Conservation (phyloP, 805 yeast genomes). For the Myxozyma geophila region DNA sequence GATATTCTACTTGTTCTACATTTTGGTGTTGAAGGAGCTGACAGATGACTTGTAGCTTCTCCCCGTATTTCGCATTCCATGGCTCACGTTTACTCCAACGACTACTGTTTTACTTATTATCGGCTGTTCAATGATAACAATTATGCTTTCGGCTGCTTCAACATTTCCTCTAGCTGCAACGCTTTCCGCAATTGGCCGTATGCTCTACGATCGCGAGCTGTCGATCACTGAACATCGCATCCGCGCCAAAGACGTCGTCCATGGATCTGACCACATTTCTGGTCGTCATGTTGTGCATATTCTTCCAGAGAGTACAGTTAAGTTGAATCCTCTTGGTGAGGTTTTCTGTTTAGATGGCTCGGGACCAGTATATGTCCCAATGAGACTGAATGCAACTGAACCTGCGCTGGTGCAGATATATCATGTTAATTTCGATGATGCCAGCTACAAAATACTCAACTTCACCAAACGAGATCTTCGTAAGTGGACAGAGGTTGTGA, state of each 20-base stretch:
- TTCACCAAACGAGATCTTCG: slow-evolving; percentile 63
- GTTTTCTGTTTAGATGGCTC: slow-evolving; percentile 57
- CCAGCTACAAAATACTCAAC: slow-evolving; percentile 53
- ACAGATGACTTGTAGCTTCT: slow-evolving; percentile 45
- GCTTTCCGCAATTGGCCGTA: slow-evolving; percentile 36
- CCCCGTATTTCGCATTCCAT: slow-evolving; percentile 77
- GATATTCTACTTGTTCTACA: not conserved
- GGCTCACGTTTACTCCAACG: slow-evolving; percentile 66
- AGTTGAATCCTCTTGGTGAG: slow-evolving; percentile 73
- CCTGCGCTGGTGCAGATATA: slow-evolving; percentile 70
- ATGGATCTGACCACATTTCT: slow-evolving; percentile 62
- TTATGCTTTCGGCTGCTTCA: slow-evolving; percentile 48
- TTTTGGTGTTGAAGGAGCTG: not conserved
- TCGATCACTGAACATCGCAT: slow-evolving; percentile 45
- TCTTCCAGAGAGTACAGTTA: slow-evolving; percentile 88
- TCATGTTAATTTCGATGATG: slow-evolving; percentile 60
- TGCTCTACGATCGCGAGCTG: slow-evolving; percentile 43
- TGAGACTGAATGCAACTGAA: slow-evolving; percentile 79
- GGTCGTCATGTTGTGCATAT: slow-evolving; percentile 87
- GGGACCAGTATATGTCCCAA: slow-evolving; percentile 58
- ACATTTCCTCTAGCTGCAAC: slow-evolving; percentile 35
- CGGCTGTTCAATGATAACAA: slow-evolving; percentile 54
- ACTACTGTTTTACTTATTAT: slow-evolving; percentile 56
- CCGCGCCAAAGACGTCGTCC: slow-evolving; percentile 43
- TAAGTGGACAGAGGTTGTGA: slow-evolving; percentile 38